Percentiles rank a stretch among this genome's conserved stretches.
These are phyloP conservation scores for Parachlorella kessleri DNA, from an alignment of 139 green algal species.

Conservation along the genomic window DNA sequence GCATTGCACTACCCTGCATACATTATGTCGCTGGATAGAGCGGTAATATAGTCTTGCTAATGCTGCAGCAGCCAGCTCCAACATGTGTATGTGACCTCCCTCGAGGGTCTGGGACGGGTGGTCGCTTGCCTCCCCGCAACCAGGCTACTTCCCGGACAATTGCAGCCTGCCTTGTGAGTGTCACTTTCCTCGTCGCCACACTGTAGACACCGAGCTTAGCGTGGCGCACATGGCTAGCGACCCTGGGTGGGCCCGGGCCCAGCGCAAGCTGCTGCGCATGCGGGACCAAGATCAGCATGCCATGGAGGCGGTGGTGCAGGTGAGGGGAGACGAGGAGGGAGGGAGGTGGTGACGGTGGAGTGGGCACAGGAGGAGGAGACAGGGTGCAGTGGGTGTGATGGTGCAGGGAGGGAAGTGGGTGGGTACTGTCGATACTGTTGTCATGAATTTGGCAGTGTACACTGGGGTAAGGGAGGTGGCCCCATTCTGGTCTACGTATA, in stretches of 20 bases:
- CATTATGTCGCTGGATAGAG: background rate
- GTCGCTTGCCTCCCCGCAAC: background rate
- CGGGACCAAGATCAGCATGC: background rate
- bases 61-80: background rate
- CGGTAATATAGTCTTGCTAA: background rate
- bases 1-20: background rate
- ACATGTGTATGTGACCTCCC: background rate
- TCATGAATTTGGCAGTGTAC: background rate
- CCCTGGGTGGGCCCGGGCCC: constrained; percentile 7
- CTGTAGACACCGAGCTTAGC: constrained; percentile 5
- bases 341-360: background rate
- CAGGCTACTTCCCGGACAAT: background rate
- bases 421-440: too few species aligned
- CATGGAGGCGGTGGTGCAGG: background rate
- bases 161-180: background rate
- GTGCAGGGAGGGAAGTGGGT: too few species aligned
- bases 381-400: background rate
- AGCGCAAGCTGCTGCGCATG: constrained; percentile 7
- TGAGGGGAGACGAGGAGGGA: background rate
- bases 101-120: too few species aligned
- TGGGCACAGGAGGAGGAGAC: background rate
- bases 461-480: too few species aligned
- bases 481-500: too few species aligned
- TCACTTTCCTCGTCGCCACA: background rate
- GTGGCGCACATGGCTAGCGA: background rate